Evolutionary conservation across 2,329 filamentous ascomycete genomes (phyloP), one percentile per base, ranked within the genome.

Genomic region (Ceratocystis eucalypticola): DNA sequence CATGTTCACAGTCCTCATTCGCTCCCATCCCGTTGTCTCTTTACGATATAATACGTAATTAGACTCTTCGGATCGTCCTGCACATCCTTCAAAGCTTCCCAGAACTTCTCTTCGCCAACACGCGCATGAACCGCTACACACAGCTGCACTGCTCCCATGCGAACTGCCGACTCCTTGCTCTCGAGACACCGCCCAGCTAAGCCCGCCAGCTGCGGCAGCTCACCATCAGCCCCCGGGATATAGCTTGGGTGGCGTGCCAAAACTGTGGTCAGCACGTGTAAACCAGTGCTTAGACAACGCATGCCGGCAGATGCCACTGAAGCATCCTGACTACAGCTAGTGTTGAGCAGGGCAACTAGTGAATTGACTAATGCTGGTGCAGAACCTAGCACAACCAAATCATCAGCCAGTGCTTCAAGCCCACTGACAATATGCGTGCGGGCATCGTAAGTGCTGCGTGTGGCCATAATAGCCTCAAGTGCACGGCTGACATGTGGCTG

Each of bases 1-100:
- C 44, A 28, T 20, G n/a, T 15, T 25, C 44, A 57, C 10, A 22
- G 22, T 37, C 57, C n/a, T 20, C 12, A 50, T 45, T 41, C 22
- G 50, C 25, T 22, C 30, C 50, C 65, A 73, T 87, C 84, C 64
- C 84, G 77, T 75, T 87, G 84, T 73, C 80, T 80, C 79, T 87
- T 87, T 50, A 88, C 88, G 71, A 91, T 87, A 74, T 91, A 92
- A 73, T 92, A 92, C 8, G 87, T 91, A 71, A 92, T 85, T 68
- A 92, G 74, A 70, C 86, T 91, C 77, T 90, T 84, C 25, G 88
- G 84, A 70, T 89, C 88, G 70, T 91, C 88, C 72, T 83, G 82
- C 41, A 88, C 80, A 8, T 77, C 80, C 67, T 79, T 82, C 71
- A 91, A 78, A 28, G 81, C 80, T 44, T 80, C 81, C 88, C 88